These are phyloP conservation scores for Ceratobasidium sp. DNA, from an alignment of 1,284 basidiomycete species.

Conservation along the genomic window DNA sequence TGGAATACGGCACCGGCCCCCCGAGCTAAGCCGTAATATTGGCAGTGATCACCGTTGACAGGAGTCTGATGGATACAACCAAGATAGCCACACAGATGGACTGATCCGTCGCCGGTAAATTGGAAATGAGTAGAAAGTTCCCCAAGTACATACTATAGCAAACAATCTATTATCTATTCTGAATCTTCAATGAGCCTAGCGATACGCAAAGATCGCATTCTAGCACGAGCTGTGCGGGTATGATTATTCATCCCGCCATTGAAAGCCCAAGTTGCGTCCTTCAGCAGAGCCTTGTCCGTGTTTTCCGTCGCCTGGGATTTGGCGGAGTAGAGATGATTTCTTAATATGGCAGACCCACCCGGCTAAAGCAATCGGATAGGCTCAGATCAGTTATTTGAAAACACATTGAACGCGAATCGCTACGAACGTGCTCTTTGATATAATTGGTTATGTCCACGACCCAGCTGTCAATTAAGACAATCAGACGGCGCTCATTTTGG, in stretches of 20 bases:
- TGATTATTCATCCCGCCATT: slow-evolving; percentile 77
- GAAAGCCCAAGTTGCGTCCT: slow-evolving; percentile 70
- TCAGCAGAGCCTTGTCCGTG: slow-evolving; percentile 41
- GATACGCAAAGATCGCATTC: slow-evolving; percentile 60
- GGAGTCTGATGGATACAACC: slow-evolving; percentile 5
- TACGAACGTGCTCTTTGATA: slow-evolving; percentile 69
- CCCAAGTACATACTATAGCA: background rate
- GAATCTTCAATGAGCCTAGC: slow-evolving; percentile 52
- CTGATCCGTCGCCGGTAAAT: background rate
- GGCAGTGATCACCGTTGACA: background rate
- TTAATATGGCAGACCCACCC: slow-evolving; percentile 60
- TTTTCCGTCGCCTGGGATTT: slow-evolving; percentile 28
- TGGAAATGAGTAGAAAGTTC: background rate
- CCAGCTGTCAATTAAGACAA: slow-evolving; percentile 66
- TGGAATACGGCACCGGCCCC: background rate
- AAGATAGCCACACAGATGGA: background rate
- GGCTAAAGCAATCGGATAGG: slow-evolving; percentile 53
- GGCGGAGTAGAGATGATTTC: slow-evolving; percentile 59
- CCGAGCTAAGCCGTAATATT: slow-evolving; percentile 7
- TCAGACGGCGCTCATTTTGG: slow-evolving; percentile 49
- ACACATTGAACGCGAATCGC: slow-evolving; percentile 38
- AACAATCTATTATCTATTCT: background rate
- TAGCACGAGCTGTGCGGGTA: slow-evolving; percentile 64
- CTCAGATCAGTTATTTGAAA: slow-evolving; percentile 36
- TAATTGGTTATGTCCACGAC: slow-evolving; percentile 71